These are phyloP conservation scores for Leccinum imitatum DNA, from an alignment of 768 basidiomycete species.

Conservation along the genomic window DNA sequence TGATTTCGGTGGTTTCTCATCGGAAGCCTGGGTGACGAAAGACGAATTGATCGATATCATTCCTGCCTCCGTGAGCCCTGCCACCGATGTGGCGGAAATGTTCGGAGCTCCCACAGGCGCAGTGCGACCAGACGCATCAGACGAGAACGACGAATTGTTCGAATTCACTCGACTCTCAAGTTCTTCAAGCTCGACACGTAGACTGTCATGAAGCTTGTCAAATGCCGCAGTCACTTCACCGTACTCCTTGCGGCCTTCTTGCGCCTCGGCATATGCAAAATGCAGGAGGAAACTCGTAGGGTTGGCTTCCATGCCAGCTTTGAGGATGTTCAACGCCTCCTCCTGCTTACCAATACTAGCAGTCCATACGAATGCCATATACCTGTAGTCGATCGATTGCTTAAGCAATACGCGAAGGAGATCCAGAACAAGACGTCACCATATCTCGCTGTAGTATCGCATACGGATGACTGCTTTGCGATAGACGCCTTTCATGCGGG, in stretches of 20 bases:
- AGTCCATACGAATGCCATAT: constrained; percentile 88
- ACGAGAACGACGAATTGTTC: constrained; percentile 38
- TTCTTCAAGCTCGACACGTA: constrained; percentile 63
- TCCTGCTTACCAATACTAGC: constrained; percentile 71
- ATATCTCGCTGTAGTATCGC: constrained; percentile 94
- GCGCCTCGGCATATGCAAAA: constrained; percentile 79
- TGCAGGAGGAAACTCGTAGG: constrained; percentile 87
- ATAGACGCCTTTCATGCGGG: constrained; percentile 79
- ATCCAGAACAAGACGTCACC: constrained; percentile 46
- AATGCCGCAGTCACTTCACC: constrained; percentile 70
- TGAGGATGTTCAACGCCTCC: constrained; percentile 78
- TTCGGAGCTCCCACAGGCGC: constrained; percentile 26
- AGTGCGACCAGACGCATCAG: constrained; percentile 32
- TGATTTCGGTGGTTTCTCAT: constrained; percentile 51
- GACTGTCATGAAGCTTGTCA: constrained; percentile 66
- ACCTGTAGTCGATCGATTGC: constrained; percentile 51
- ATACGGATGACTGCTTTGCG: constrained; percentile 88
- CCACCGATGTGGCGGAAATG: constrained; percentile 5
- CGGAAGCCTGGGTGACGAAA: constrained; percentile 50
- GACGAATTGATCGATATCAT: constrained; percentile 42
- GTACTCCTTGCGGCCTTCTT: constrained; percentile 63
- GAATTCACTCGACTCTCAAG: constrained; percentile 48
- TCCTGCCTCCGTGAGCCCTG: constrained; percentile 30
- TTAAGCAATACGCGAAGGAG: constrained; percentile 8
- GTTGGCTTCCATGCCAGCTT: constrained; percentile 86